A percentile compares a stretch with the other conserved stretches of the same genome.
Evolutionary conservation across 176 grass and related monocot species (phyloP).

Genomic region (Ensete ventricosum): DNA sequence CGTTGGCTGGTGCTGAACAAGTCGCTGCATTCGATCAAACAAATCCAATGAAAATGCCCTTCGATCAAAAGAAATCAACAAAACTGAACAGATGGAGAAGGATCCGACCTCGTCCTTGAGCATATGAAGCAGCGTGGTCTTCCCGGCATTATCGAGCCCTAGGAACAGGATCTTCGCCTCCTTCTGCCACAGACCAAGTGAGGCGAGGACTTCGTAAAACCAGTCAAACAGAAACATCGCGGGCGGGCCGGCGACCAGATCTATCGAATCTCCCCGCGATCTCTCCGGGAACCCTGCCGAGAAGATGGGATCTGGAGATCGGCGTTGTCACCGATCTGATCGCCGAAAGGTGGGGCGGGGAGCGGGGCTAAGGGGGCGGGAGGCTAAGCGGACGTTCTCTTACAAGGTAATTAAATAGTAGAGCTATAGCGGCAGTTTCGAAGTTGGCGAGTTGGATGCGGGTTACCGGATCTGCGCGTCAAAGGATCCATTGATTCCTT

Average conservation of each 20-base stretch:
- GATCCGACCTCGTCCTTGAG: slow-evolving; percentile 63
- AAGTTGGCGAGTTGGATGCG: too few relatives aligned
- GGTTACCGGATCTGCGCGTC: too few relatives aligned
- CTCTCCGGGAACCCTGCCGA: background rate
- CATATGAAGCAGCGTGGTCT: slow-evolving; percentile 23
- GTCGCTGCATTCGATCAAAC: slow-evolving; percentile 30
- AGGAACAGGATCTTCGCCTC: slow-evolving; percentile 42
- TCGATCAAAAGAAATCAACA: background rate
- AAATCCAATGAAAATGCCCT: background rate
- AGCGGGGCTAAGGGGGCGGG: too few relatives aligned
- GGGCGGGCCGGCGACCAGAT: background rate
- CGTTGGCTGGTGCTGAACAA: slow-evolving; percentile 7
- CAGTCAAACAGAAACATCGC: slow-evolving; percentile 69
- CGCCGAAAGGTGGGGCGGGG: too few relatives aligned
- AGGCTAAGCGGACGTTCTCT: too few relatives aligned
- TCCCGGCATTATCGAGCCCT: slow-evolving; percentile 70
- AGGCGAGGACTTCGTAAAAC: slow-evolving; percentile 64
- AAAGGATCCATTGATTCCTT: too few relatives aligned
- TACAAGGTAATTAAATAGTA: too few relatives aligned
- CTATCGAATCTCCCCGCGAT: background rate
- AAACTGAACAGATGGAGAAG: background rate
- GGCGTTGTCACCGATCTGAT: too few relatives aligned
- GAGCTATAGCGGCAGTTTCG: too few relatives aligned
- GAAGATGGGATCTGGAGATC: background rate
- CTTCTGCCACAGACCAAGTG: slow-evolving; percentile 37